Evolutionary conservation across 106 monocot species (phyloP), one percentile per base, ranked within the genome.

Genomic region (Triglochin maritima): DNA sequence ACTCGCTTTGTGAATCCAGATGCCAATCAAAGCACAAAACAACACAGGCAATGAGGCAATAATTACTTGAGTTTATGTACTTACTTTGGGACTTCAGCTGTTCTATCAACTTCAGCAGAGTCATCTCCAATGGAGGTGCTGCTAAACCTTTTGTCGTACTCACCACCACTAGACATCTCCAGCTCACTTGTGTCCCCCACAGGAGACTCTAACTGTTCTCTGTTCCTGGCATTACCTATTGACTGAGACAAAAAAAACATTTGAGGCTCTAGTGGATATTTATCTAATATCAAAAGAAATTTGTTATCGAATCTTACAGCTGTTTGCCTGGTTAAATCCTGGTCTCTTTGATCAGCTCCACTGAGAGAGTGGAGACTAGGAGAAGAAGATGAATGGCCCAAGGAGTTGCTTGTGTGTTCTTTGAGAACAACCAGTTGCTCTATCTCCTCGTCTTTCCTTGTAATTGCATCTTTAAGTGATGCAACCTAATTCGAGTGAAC

Each of bases 401-500:
- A 69, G 44, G 70, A 13, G 7, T 58, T 68, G 2, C 47, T 58
- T 54, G 29, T 53, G 10, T 47, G 44, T 70, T 71, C 72, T 65
- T 72, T 80, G 14, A 71, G 51, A 46, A 64, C n/a, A 44, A 74
- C 65, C 63, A 84, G 57, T 49, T 63, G 74, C 13, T 84, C 84
- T 12, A 84, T 84, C 54, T 84, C 84, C 0, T 75, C 78, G 60
- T 84, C 84, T 74, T 84, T 84, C 64, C 66, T 78, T 71, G 81
- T 17, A 49, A 84, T 84, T 63, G 78, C 78, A 11, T 84, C 84
- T 78, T 81, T 84, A n/a, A 84, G 78, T 42, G 74, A 74, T 66
- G 81, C 49, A 13, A 84, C 71, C 78, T 78, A 60, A 47, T 67
- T 14, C 48, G 11, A 46, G 46, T 44, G 52, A 56, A 45, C n/a